Evolutionary conservation across 805 yeast species (phyloP).

Genomic region (Yarrowia divulgata): DNA sequence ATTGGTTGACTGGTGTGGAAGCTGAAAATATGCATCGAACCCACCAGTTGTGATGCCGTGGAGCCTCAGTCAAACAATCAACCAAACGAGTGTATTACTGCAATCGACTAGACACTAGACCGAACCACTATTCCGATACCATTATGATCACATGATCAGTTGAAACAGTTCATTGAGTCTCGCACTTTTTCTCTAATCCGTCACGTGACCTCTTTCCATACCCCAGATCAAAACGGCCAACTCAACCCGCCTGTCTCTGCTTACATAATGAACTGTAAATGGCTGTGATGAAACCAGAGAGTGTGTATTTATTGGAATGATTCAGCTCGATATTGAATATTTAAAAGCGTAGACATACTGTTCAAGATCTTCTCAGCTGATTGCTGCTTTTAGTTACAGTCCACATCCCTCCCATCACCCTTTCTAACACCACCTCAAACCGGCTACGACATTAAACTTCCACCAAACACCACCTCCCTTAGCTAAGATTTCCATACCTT

Average conservation of each 20-base stretch:
- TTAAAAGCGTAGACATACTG: not conserved
- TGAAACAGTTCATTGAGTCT: too few species aligned
- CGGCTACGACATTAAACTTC: not conserved
- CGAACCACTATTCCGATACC: too few species aligned
- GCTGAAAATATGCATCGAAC: too few species aligned
- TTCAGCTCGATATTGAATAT: not conserved
- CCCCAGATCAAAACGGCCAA: not conserved
- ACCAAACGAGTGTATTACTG: too few species aligned
- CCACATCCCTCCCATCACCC: not conserved
- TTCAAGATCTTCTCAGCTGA: too few species aligned
- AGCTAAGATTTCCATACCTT: slow-evolving; percentile 13
- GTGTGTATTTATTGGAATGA: not conserved
- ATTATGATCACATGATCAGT: too few species aligned
- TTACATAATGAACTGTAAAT: slow-evolving; percentile 26
- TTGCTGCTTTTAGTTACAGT: too few species aligned
- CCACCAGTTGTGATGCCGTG: too few species aligned
- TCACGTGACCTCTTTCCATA: not conserved
- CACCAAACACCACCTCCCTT: slow-evolving; percentile 21
- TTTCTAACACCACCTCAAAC: not conserved
- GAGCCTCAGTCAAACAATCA: too few species aligned
- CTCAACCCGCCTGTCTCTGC: not conserved
- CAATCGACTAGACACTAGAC: too few species aligned
- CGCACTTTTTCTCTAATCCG: not conserved
- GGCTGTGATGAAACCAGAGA: not conserved
- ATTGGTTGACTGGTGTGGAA: too few species aligned